These are phyloP conservation scores for Escallonia rubra DNA, from an alignment of 129 eudicot genomes.

Conservation along the genomic window DNA sequence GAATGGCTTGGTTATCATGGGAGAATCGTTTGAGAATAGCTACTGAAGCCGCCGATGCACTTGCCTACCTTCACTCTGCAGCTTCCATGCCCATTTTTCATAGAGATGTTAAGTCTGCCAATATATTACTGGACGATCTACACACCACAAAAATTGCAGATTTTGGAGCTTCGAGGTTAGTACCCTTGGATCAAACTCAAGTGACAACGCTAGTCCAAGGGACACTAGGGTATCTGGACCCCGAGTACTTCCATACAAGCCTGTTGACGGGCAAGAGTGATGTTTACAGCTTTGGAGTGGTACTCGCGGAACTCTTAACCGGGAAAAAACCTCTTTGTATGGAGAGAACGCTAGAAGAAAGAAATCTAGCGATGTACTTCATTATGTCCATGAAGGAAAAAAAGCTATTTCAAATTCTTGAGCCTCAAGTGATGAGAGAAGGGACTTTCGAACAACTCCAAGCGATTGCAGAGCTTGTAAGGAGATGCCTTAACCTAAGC, in stretches of 20 bases:
- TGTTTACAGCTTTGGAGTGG: constrained; percentile 5
- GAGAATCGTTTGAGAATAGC: constrained; percentile 10
- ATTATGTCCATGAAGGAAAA: neutral
- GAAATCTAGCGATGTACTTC: neutral
- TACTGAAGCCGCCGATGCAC: constrained; percentile 8
- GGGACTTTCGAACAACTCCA: neutral
- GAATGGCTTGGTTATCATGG: constrained; percentile 3
- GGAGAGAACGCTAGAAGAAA: neutral
- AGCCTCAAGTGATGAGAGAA: constrained; percentile 11
- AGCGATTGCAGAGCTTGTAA: constrained; percentile 11
- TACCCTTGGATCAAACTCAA: constrained; percentile 5
- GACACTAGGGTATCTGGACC: neutral
- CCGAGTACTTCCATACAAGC: neutral
- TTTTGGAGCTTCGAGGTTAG: constrained; percentile 12
- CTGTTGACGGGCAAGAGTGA: neutral
- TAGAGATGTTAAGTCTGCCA: constrained; percentile 5
- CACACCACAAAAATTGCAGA: neutral
- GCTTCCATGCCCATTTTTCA: constrained; percentile 14
- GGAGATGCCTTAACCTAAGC: constrained; percentile 11
- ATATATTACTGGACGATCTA: neutral
- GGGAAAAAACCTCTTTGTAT: neutral
- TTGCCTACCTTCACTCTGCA: constrained; percentile 11
- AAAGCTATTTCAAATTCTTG: constrained; percentile 9
- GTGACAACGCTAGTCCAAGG: constrained; percentile 7
- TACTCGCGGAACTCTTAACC: constrained; percentile 2